phyloP scores from a whole-genome alignment of 495 filamentous ascomycete genomes.

The Aspergillus homomorphus region DNA sequence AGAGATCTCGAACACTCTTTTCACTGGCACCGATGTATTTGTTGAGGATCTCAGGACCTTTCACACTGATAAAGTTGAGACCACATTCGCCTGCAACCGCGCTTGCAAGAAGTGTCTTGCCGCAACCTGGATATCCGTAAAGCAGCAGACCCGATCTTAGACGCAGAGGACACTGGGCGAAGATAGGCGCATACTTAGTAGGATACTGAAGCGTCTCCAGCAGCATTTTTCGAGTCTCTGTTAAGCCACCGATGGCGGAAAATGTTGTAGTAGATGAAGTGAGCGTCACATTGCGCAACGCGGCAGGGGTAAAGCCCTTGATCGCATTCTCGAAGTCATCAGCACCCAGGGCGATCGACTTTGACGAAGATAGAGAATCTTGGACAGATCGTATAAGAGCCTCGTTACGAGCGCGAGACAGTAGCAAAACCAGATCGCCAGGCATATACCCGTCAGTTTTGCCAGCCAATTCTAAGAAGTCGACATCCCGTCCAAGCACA shows the following conservation, averaged over 20 bases:
- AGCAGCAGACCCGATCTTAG: constrained; percentile 87
- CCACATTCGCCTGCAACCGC: constrained; percentile 96
- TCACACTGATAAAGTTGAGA: constrained; percentile 96
- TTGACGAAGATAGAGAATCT: constrained; percentile 30
- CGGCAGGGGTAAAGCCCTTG: constrained; percentile 89
- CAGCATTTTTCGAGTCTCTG: constrained; percentile 77
- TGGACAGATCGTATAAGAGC: constrained; percentile 72
- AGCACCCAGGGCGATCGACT: constrained; percentile 58
- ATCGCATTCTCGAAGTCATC: constrained; percentile 80
- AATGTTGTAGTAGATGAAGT: constrained; percentile 88
- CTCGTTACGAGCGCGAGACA: constrained; percentile 85
- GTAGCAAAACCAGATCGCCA: constrained; percentile 81
- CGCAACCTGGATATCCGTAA: constrained; percentile 94
- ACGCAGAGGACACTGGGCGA: constrained; percentile 89
- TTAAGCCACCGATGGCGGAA: constrained; percentile 83
- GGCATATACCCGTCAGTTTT: constrained; percentile 98
- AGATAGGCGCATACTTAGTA: constrained; percentile 96
- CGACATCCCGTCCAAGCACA: constrained; percentile 67
- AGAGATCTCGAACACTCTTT: constrained; percentile 90
- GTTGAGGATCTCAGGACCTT: constrained; percentile 96
- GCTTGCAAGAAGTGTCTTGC: constrained; percentile 89
- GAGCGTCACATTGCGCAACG: constrained; percentile 87
- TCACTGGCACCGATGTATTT: constrained; percentile 98
- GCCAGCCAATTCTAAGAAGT: constrained; percentile 88
- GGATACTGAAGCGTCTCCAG: constrained; percentile 96